Base-by-base conservation (phyloP, 768 basidiomycete genomes). In the Phallus indusiatus region DNA sequence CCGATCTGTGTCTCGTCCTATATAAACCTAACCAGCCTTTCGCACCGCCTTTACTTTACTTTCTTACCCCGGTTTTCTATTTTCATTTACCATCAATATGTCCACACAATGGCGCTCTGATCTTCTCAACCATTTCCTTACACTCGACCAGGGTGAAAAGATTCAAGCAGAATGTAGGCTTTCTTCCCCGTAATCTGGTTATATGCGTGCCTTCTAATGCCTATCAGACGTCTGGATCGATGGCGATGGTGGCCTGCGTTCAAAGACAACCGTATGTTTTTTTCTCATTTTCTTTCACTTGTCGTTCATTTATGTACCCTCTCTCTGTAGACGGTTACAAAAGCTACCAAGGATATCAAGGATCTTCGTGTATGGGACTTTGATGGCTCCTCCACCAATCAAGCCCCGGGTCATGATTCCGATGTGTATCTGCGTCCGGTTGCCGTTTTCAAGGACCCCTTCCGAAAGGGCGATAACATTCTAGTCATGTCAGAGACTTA, bases 291-390 rank as follows among this genome's bases (percentile, higher is more conserved):
- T 36, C 18, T 33, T 47, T 51, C 20, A 36, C 28, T 18, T 34
- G 18, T 6, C 60, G n/a, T 63, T 16, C 61, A 24, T 28, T n/a
- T 60, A 33, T 60, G 12, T 59, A 54, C 50, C 58, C 24, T 37
- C 60, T 42, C 57, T 21, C 12, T 61, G 1, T 68, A 94, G 94
- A 97, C 95, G 63, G 83, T 94, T 70, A 74, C 79, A 74, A 86
- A 90, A 74, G 85, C 88, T 71, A 83, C 94, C 67, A 87, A 85
- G 63, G 86, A 90, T 71, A 86, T 99, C 66, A 83, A 83, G 67
- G 83, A 92, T 68, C 88, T 98, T 65, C 93, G 95, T 68, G 83
- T 90, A 72, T 99, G 95, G 95, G 95, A 98, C 79, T 99, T 99
- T 70, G 95, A 99, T 71, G 95, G 95, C 67, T 95, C 93, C 53